phyloP scores from a whole-genome alignment of 257 asterid genomes.

The Mentha longifolia region DNA sequence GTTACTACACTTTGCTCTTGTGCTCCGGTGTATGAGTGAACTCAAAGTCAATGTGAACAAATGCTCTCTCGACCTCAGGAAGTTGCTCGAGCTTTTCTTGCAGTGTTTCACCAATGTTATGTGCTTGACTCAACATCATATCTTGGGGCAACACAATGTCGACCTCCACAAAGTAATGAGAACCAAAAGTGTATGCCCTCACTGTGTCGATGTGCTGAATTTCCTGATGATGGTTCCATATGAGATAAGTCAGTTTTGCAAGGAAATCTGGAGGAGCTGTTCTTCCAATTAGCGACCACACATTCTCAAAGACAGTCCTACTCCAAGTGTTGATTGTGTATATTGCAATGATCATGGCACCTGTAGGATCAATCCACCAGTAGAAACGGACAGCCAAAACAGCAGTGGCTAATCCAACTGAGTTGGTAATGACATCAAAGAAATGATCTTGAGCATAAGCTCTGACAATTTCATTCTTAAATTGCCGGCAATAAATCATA shows the following conservation, averaged over 20 bases:
- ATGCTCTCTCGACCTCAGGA: constrained; percentile 85
- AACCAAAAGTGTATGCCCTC: constrained; percentile 85
- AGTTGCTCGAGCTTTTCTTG: constrained; percentile 87
- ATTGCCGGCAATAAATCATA: constrained; percentile 79
- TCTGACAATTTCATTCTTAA: constrained; percentile 75
- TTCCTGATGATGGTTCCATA: constrained; percentile 85
- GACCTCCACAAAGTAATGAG: constrained; percentile 90
- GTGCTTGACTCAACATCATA: constrained; percentile 76
- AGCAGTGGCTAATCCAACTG: constrained; percentile 74
- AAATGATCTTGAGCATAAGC: constrained; percentile 96
- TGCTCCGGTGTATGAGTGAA: constrained; percentile 83
- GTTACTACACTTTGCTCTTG: constrained; percentile 44
- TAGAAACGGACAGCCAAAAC: constrained; percentile 69
- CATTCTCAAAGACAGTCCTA: constrained; percentile 82
- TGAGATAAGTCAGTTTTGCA: constrained; percentile 70
- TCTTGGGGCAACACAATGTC: constrained; percentile 83
- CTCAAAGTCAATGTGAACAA: constrained; percentile 90
- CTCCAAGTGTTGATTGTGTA: constrained; percentile 92
- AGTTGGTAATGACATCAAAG: constrained; percentile 88
- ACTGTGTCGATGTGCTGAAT: constrained; percentile 85
- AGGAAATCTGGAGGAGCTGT: constrained; percentile 97
- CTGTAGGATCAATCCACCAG: constrained; percentile 98
- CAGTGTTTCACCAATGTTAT: constrained; percentile 80
- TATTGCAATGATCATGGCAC: constrained; percentile 80
- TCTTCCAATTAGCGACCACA: constrained; percentile 80